Conservation (phyloP, 805 yeast genomes). For the Ogataea methylovora region DNA sequence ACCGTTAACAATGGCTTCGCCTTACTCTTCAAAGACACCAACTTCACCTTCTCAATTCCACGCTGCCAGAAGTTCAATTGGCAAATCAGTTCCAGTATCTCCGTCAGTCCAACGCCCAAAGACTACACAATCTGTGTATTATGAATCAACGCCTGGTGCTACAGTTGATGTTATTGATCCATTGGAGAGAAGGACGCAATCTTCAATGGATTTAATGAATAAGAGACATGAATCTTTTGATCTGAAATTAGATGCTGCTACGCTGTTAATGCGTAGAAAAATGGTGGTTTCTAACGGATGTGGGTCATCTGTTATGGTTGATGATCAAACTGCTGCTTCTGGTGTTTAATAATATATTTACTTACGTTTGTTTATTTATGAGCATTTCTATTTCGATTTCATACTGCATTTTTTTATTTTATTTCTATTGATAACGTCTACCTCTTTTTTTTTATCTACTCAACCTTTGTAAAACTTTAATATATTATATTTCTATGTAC, state of each 20-base stretch:
- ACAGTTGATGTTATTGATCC: background rate
- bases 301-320: too few relatives aligned
- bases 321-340: too few relatives aligned
- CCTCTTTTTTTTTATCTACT: background rate
- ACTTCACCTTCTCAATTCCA: too few relatives aligned
- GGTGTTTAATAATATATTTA: too few relatives aligned
- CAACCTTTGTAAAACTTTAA: background rate
- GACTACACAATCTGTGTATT: background rate
- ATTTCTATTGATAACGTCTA: too few relatives aligned
- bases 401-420: too few relatives aligned
- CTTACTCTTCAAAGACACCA: too few relatives aligned
- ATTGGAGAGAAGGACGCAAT: background rate
- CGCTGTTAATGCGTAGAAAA: slow-evolving; percentile 50
- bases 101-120: background rate
- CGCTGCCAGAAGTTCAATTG: too few relatives aligned
- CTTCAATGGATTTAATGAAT: background rate
- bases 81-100: background rate
- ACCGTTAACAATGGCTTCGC: too few relatives aligned
- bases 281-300: slow-evolving; percentile 13
- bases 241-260: slow-evolving; percentile 56
- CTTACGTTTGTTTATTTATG: too few relatives aligned
- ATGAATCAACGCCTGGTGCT: background rate
- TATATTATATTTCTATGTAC: background rate
- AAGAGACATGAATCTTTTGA: slow-evolving; percentile 33
- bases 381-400: too few relatives aligned